A percentile compares a stretch with the other conserved stretches of the same genome.
These are phyloP conservation scores for Diutina ranongensis DNA, from an alignment of 1,139 yeast genomes.

Conservation along the genomic window DNA sequence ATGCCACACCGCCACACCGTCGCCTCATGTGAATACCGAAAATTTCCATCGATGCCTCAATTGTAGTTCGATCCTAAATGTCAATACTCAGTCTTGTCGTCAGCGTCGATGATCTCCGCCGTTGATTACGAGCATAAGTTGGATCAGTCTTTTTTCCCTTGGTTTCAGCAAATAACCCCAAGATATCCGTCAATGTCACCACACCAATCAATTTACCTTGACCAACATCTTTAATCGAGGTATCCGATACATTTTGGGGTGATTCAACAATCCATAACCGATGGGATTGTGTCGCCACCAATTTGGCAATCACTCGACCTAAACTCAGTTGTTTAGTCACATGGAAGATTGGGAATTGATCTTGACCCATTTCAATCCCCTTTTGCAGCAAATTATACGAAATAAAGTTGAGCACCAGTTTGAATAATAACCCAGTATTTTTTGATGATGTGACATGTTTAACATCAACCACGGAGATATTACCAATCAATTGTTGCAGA, in stretches of 20 bases:
- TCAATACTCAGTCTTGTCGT: conserved; percentile 4
- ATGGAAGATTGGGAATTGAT: conserved; percentile 92
- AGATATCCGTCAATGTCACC: conserved; percentile 78
- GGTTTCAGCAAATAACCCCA: conserved; percentile 67
- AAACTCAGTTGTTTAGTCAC: conserved; percentile 70
- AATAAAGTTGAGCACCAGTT: conserved; percentile 78
- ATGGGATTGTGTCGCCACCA: conserved; percentile 91
- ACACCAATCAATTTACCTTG: conserved; percentile 77
- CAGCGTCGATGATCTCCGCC: conserved; percentile 51
- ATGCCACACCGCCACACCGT: no score
- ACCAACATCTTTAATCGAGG: not conserved
- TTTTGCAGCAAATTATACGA: conserved; percentile 77
- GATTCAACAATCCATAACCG: conserved; percentile 87
- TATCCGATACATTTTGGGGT: conserved; percentile 18
- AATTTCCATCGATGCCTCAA: no score
- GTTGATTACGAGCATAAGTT: conserved; percentile 71
- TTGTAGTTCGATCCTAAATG: no score
- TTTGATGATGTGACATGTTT: conserved; percentile 76
- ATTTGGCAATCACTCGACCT: conserved; percentile 83
- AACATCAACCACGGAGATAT: conserved; percentile 89
- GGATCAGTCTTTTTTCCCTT: conserved; percentile 70
- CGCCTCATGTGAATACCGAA: no score
- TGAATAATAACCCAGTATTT: conserved; percentile 68
- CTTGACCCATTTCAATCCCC: conserved; percentile 90
- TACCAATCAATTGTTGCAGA: conserved; percentile 66